A percentile compares a stretch with the other conserved stretches of the same genome.
Evolutionary conservation across 306 rosid genomes (phyloP).

Genomic region (Potentilla sterilis): DNA sequence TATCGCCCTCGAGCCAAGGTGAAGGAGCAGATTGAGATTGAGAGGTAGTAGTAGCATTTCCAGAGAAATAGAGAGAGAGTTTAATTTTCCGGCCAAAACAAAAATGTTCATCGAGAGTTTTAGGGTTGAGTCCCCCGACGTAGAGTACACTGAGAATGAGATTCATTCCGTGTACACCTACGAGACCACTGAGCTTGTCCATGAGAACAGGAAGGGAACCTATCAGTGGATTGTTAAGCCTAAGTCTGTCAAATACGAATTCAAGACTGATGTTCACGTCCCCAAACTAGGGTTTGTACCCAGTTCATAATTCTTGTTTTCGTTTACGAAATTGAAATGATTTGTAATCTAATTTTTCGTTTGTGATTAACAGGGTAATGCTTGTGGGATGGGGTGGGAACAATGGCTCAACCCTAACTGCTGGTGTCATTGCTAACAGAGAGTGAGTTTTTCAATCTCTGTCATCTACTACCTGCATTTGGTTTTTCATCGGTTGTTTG

Average conservation of each 20-base stretch:
- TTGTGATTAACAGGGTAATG: conserved; percentile 58
- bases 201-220: conserved; percentile 71
- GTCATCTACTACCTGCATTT: not conserved
- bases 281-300: conserved; percentile 83
- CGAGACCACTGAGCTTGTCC: conserved; percentile 90
- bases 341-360: not conserved
- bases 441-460: conserved; percentile 55
- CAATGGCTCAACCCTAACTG: conserved; percentile 86
- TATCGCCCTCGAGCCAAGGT: not conserved
- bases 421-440: conserved; percentile 87
- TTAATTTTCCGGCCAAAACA: not conserved
- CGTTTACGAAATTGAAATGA: not conserved
- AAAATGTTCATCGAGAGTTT: conserved; percentile 80
- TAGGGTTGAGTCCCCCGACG: conserved; percentile 86
- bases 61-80: not conserved
- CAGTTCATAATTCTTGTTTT: not conserved
- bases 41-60: not conserved
- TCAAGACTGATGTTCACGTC: conserved; percentile 64
- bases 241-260: conserved; percentile 73
- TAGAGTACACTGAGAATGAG: conserved; percentile 63
- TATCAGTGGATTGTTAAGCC: conserved; percentile 94
- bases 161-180: conserved; percentile 83
- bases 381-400: conserved; percentile 99
- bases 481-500: not conserved
- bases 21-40: not conserved